Percentiles rank a stretch among this genome's conserved stretches.
phyloP scores from a whole-genome alignment of 305 asterid genomes.

The Rubia balearica region DNA sequence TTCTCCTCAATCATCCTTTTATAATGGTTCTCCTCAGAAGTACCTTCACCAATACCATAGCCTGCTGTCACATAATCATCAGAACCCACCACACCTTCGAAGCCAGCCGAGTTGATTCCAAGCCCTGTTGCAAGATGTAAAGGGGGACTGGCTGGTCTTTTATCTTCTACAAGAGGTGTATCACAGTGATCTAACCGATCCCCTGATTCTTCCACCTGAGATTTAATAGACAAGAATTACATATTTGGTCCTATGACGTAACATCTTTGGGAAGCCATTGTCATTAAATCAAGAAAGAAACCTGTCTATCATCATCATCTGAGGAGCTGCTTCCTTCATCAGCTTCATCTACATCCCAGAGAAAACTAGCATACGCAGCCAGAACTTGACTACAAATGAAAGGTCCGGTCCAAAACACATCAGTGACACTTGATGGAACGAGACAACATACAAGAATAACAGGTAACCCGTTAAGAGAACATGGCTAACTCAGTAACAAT shows the following conservation, averaged over 20 bases:
- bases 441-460: background rate
- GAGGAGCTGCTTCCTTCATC: conserved; percentile 37
- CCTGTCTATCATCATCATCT: conserved; percentile 24
- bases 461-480: background rate
- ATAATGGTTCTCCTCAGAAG: conserved; percentile 37
- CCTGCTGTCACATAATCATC: conserved; percentile 16
- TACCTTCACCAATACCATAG: conserved; percentile 18
- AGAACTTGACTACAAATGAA: conserved; percentile 54
- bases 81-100: conserved; percentile 18
- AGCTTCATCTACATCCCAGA: conserved; percentile 62
- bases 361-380: conserved; percentile 71
- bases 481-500: background rate
- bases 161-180: conserved; percentile 29
- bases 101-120: conserved; percentile 34
- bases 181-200: conserved; percentile 15
- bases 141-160: conserved; percentile 52
- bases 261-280: background rate
- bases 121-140: conserved; percentile 71
- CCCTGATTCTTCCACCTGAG: conserved; percentile 37
- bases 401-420: background rate
- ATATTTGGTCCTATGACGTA: background rate
- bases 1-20: conserved; percentile 59
- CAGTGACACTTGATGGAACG: background rate
- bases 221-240: conserved; percentile 5
- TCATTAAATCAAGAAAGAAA: background rate